Percentiles rank a stretch among this genome's conserved stretches.
phyloP scores from a whole-genome alignment of 73 alveolate genomes.

The Tetrahymena elliotti region DNA sequence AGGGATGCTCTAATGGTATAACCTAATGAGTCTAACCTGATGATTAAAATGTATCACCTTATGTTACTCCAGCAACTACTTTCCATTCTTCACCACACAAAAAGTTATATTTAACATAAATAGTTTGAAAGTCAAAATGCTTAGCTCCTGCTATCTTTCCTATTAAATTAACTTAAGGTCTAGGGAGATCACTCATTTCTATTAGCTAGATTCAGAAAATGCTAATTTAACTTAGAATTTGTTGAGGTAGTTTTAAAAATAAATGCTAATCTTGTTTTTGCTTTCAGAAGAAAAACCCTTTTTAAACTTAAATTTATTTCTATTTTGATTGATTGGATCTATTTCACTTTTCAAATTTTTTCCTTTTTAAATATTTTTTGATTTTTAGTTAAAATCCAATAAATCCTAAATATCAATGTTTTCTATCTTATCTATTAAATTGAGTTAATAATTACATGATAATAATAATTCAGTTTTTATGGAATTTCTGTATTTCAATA shows the following conservation, averaged over 20 bases:
- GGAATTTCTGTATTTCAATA: too few relatives aligned
- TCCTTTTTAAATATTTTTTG: not conserved
- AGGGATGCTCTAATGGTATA: slow-evolving; percentile 61
- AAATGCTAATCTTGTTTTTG: too few relatives aligned
- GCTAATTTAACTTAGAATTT: too few relatives aligned
- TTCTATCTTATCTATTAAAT: not conserved
- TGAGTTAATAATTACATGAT: too few relatives aligned
- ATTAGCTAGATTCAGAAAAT: not conserved
- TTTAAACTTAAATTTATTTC: not conserved
- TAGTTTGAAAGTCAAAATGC: slow-evolving; percentile 36
- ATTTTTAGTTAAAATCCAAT: too few relatives aligned
- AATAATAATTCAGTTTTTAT: too few relatives aligned
- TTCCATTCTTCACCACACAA: slow-evolving; percentile 65
- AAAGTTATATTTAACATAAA: slow-evolving; percentile 37
- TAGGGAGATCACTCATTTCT: not conserved
- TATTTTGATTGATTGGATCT: not conserved
- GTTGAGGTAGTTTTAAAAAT: not conserved
- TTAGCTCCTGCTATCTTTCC: slow-evolving; percentile 70
- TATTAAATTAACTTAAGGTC: slow-evolving; percentile 50
- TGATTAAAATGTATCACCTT: slow-evolving; percentile 71
- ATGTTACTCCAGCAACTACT: slow-evolving; percentile 51
- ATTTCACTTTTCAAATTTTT: not conserved
- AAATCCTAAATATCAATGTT: not conserved
- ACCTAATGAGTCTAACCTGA: slow-evolving; percentile 23
- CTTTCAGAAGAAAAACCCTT: not conserved